phyloP scores from a whole-genome alignment of 805 yeast genomes.

The Saturnispora bothae region DNA sequence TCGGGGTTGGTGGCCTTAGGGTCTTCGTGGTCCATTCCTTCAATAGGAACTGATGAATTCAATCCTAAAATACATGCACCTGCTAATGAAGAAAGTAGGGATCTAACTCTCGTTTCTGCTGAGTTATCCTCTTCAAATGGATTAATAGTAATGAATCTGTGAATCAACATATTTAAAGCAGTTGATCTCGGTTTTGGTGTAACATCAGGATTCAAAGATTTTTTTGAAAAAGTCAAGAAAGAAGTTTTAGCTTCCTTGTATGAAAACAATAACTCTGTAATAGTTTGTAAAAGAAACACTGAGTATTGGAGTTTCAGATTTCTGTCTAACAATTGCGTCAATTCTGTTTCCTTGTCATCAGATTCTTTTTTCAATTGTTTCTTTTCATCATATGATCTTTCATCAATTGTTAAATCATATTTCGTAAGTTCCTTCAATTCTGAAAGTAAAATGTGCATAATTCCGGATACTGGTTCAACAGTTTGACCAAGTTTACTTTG shows the following conservation, averaged over 20 bases:
- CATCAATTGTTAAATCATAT: constrained; percentile 18
- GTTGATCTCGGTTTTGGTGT: constrained; percentile 62
- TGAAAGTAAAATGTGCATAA: constrained; percentile 50
- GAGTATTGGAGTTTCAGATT: constrained; percentile 34
- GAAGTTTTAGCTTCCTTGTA: constrained; percentile 76
- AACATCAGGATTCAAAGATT: constrained; percentile 25
- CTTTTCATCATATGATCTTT: constrained; percentile 11
- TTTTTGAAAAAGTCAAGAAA: constrained; percentile 67
- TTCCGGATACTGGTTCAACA: constrained; percentile 32
- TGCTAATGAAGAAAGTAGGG: constrained; percentile 51
- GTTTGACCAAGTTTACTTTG: constrained; percentile 12
- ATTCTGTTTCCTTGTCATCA: constrained; percentile 37
- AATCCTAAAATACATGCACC: constrained; percentile 51
- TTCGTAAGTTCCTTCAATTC: constrained; percentile 45
- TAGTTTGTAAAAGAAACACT: constrained; percentile 53
- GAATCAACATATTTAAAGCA: constrained; percentile 64
- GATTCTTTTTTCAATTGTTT: constrained; percentile 17
- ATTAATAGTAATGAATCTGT: constrained; percentile 58
- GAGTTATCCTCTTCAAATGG: constrained; percentile 27
- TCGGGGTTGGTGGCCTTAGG: constrained; percentile 53
- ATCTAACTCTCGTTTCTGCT: constrained; percentile 38
- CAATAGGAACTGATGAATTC: constrained; percentile 45
- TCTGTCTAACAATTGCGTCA: constrained; percentile 24
- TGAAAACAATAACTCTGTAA: constrained; percentile 65
- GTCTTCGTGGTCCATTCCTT: constrained; percentile 34